Base-by-base conservation (phyloP, 2,329 filamentous ascomycete genomes). In the Claviceps monticola region DNA sequence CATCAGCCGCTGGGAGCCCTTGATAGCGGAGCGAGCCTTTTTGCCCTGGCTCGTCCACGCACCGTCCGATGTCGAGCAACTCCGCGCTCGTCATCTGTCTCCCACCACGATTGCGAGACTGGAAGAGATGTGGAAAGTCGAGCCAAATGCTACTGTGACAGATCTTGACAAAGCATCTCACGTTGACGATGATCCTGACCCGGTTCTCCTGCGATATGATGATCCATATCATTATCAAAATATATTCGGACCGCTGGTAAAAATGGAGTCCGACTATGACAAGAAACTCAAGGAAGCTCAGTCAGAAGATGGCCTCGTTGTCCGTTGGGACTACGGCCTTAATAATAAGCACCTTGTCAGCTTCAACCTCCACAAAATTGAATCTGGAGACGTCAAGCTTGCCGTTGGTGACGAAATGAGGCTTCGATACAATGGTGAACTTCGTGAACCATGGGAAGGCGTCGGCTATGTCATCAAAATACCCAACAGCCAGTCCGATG, bases 391-490 rank as follows among this genome's bases (percentile, higher is more conserved):
- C 67, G 93, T 98, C 59, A 98, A 98, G 70, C 78, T 98, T 60
- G 93, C 93, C 2, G 93, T 98, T 19, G 93, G 93, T 55, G 93
- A 98, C 63, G 93, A 98, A 68, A 98, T 98, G 93, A 86, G 93
- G 44, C 75, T 98, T 56, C 88, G 93, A 60, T 98, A 98, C 71
- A 94, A 88, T 58, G 93, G 94, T 58, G 93, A 97, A 68, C 75
- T 98, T 48, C 86, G 90, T 43, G 79, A 86, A 14, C 82, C 88
- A 54, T 98, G 93, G 93, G 93, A 98, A 66, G 93, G 93, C 39
- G 93, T 98, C 37, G 93, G 93, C 57, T 98, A 98, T 68, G 93
- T 98, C 55, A 90, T 97, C 72, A 98, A 98, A 72, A 97, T 98
- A 54, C 94, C 93, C 21, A 97, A 98, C 75, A 97, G 97, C 69